A percentile compares a stretch with the other conserved stretches of the same genome.
Conservation (phyloP, 164 flowering plant species). For the Taxillus chinensis region DNA sequence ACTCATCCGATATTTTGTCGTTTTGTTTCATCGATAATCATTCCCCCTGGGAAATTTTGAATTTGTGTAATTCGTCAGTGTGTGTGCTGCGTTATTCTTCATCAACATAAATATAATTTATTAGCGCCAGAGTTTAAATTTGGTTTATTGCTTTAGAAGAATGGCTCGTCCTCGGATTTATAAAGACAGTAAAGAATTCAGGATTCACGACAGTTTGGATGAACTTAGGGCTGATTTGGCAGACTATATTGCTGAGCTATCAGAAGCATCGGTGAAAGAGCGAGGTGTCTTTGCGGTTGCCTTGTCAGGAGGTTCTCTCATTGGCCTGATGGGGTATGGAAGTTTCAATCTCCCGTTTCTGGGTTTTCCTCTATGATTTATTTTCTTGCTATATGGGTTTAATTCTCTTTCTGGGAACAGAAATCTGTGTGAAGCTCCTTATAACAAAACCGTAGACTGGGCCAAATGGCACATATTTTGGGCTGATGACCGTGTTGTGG, state of each 20-base stretch:
- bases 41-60: no score
- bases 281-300: constrained; percentile 80
- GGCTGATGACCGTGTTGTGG: constrained; percentile 84
- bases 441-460: constrained; percentile 77
- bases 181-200: constrained; percentile 47
- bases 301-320: constrained; percentile 91
- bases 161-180: constrained; percentile 43
- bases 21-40: no score
- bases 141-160: constrained; percentile 5
- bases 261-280: constrained; percentile 75
- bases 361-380: neutral
- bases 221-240: constrained; percentile 72
- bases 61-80: no score
- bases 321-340: constrained; percentile 67
- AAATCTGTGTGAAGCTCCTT: constrained; percentile 74
- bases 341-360: constrained; percentile 4
- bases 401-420: constrained; percentile 30
- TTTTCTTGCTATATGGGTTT: constrained; percentile 5
- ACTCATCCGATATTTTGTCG: no score
- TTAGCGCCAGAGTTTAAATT: neutral
- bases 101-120: neutral
- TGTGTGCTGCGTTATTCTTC: neutral
- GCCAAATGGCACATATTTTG: constrained; percentile 79
- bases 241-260: constrained; percentile 67
- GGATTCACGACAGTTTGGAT: constrained; percentile 61